These are phyloP conservation scores for Hygrocybe coccinea DNA, from an alignment of 768 basidiomycete genomes.

Conservation along the genomic window DNA sequence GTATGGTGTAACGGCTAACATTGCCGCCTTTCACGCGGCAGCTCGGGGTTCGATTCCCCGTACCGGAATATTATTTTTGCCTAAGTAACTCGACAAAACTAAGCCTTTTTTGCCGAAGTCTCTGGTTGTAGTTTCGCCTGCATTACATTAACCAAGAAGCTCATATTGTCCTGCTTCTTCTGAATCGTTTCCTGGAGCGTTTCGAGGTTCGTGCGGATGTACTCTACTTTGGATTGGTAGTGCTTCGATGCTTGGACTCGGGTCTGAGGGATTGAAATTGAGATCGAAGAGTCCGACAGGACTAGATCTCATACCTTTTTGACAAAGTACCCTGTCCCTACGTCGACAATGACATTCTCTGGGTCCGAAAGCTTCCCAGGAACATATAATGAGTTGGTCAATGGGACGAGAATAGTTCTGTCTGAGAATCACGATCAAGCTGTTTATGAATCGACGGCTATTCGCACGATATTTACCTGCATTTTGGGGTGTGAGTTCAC, in stretches of 20 bases:
- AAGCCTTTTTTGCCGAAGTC: slow-evolving; percentile 10
- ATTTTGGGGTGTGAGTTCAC: slow-evolving; percentile 68
- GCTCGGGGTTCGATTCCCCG: slow-evolving; percentile 40
- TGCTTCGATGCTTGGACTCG: slow-evolving; percentile 75
- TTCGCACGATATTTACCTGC: slow-evolving; percentile 36
- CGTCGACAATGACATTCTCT: slow-evolving; percentile 87
- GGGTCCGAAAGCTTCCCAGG: slow-evolving; percentile 82
- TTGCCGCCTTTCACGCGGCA: slow-evolving; percentile 28
- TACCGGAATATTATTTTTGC: slow-evolving; percentile 19
- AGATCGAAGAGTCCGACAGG: neutral
- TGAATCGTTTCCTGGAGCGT: slow-evolving; percentile 83
- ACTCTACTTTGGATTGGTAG: slow-evolving; percentile 77
- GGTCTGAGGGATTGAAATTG: slow-evolving; percentile 49
- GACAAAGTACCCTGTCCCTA: slow-evolving; percentile 95
- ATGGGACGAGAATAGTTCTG: slow-evolving; percentile 84
- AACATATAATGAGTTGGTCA: slow-evolving; percentile 93
- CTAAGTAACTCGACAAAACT: neutral
- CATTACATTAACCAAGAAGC: slow-evolving; percentile 65
- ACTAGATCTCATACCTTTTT: slow-evolving; percentile 62
- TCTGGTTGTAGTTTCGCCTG: slow-evolving; percentile 52
- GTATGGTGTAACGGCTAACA: slow-evolving; percentile 13
- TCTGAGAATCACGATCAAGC: slow-evolving; percentile 41
- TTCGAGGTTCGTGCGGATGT: slow-evolving; percentile 78
- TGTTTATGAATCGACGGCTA: neutral
- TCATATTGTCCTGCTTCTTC: slow-evolving; percentile 60